phyloP scores from a whole-genome alignment of 106 monocot genomes.

The Dendrobium chrysotoxum region DNA sequence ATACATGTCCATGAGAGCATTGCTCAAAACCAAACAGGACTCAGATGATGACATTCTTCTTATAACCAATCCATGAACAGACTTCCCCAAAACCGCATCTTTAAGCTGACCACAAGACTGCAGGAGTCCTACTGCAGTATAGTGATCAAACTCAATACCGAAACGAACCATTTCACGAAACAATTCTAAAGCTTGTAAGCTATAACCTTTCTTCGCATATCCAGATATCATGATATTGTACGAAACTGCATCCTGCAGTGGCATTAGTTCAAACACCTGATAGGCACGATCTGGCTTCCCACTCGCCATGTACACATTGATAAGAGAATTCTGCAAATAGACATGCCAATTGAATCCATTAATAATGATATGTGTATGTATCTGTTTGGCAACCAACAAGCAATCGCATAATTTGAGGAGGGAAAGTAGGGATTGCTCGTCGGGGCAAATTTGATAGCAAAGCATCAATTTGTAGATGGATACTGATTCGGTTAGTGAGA shows the following conservation, averaged over 20 bases:
- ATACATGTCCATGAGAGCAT: slow-evolving; percentile 68
- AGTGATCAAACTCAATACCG: slow-evolving; percentile 37
- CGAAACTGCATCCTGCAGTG: slow-evolving; percentile 26
- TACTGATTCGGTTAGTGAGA: slow-evolving; percentile 13
- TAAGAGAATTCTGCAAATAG: slow-evolving; percentile 56
- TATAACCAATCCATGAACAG: slow-evolving; percentile 38
- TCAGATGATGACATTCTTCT: slow-evolving; percentile 9
- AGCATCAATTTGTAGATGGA: slow-evolving; percentile 41
- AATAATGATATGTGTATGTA: slow-evolving; percentile 42
- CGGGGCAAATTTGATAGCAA: slow-evolving; percentile 22
- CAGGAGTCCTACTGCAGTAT: slow-evolving; percentile 46
- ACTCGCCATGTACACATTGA: slow-evolving; percentile 38
- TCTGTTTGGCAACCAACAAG: slow-evolving; percentile 15
- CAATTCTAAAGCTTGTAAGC: slow-evolving; percentile 25
- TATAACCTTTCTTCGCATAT: slow-evolving; percentile 22
- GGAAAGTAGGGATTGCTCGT: slow-evolving; percentile 43
- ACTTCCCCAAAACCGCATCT: slow-evolving; percentile 27
- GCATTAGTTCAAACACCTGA: slow-evolving; percentile 32
- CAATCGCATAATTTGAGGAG: slow-evolving; percentile 30
- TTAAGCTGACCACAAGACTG: slow-evolving; percentile 33
- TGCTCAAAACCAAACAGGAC: slow-evolving; percentile 35
- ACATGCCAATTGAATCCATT: slow-evolving; percentile 19
- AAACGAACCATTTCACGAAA: slow-evolving; percentile 24
- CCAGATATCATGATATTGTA: slow-evolving; percentile 60
- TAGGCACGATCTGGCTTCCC: slow-evolving; percentile 23